Evolutionary conservation across 768 basidiomycete genomes (phyloP), one percentile per base, ranked within the genome.

Genomic region (Termitomyces sp.): DNA sequence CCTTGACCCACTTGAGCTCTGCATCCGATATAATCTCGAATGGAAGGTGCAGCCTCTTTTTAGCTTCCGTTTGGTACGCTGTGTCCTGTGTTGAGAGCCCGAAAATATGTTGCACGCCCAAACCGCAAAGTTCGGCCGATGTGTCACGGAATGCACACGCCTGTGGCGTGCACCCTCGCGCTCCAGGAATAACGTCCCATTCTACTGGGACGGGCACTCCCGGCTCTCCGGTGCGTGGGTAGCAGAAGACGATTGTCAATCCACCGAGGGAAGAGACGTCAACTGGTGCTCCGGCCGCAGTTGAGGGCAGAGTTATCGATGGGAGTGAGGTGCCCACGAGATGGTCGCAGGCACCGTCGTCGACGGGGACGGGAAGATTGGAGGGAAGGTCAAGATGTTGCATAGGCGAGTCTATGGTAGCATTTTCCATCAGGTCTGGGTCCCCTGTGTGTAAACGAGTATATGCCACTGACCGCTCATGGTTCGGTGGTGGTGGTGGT

Each of bases 151-250:
- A 64, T n/a, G 61, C 60, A 46, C 64, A 66, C 17, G 57, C 63
- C 16, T 66, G 64, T 19, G 64, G 64, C 12, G 64, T 63, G 52
- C 64, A 65, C 32, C 64, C 64, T 27, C 64, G 59, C 23, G 64
- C 64, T 43, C 64, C 64, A 16, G 64, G 64, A 48, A 65, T 65
- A 25, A 63, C 27, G 45, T 65, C 56, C 64, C 64, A 65, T 8
- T 50, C 49, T 52, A 55, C 57, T 23, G 64, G 63, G 16, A 65
- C 52, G 28, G 41, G 47, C 30, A 62, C 58, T 11, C 58, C 58
- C 5, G 64, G 61, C 37, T 56, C 58, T 8, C 63, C 63, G 21
- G 63, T 64, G 25, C 64, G 63, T 39, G 64, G 64, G 37, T 64
- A 66, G 54, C 61, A 60, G 50, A 66, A 64, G 28, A 66, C 41